Percentiles rank a stretch among this genome's conserved stretches.
Evolutionary conservation across 2,329 filamentous ascomycete genomes (phyloP).

Genomic region (Sporothrix humicola): DNA sequence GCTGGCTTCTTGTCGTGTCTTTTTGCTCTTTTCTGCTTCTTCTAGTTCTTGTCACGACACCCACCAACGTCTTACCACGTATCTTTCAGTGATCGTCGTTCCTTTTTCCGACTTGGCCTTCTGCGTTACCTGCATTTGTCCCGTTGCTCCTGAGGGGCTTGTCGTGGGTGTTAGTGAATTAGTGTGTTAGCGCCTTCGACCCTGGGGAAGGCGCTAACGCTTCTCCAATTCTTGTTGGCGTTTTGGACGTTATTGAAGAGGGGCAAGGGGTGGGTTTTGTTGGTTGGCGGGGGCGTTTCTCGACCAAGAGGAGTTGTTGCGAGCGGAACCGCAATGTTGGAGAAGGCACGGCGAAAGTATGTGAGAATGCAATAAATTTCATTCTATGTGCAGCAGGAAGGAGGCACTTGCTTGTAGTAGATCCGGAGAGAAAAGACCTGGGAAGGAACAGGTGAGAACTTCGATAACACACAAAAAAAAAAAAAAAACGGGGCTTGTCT

Average conservation of each 20-base stretch:
- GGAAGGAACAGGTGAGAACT: background rate
- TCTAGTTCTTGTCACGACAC: background rate
- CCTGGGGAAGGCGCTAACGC: slow-evolving; percentile 15
- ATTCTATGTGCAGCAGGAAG: background rate
- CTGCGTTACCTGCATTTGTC: slow-evolving; percentile 6
- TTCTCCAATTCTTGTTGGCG: slow-evolving; percentile 1
- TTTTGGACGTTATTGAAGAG: background rate
- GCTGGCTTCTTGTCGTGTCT: background rate
- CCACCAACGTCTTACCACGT: background rate
- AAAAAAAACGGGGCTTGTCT: background rate
- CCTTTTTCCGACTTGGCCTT: slow-evolving; percentile 2
- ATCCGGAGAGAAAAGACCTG: slow-evolving; percentile 14
- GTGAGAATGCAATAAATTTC: background rate
- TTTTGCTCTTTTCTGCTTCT: background rate
- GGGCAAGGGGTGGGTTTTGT: background rate
- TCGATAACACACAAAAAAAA: background rate
- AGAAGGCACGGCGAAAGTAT: background rate
- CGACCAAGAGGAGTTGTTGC: slow-evolving; percentile 1
- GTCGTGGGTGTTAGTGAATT: slow-evolving; percentile 3
- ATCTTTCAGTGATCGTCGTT: background rate
- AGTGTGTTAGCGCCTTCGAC: background rate
- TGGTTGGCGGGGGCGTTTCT: slow-evolving; percentile 17
- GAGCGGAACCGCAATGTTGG: slow-evolving; percentile 35
- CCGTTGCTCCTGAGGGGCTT: slow-evolving; percentile 10
- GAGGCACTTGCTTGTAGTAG: background rate